phyloP scores from a whole-genome alignment of 176 grass and related monocot genomes.

The Rhynchospora pubera region DNA sequence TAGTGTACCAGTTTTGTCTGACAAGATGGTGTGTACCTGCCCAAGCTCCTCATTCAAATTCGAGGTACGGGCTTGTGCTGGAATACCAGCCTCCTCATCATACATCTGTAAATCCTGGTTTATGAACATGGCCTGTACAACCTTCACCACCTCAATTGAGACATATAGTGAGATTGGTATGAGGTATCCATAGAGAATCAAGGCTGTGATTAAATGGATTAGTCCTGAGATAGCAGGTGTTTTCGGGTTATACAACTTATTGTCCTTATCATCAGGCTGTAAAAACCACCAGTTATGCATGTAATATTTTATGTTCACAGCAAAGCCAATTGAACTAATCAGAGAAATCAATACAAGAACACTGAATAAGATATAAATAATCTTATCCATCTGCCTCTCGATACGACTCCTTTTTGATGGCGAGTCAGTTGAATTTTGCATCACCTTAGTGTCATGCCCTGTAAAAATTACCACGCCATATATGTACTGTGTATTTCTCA shows the following conservation, averaged over 20 bases:
- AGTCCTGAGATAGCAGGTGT: constrained; percentile 67
- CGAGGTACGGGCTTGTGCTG: constrained; percentile 83
- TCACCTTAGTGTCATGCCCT: constrained; percentile 93
- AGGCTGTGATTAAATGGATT: constrained; percentile 91
- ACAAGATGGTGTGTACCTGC: constrained; percentile 87
- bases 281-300: constrained; percentile 84
- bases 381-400: constrained; percentile 91
- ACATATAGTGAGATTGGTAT: constrained; percentile 96
- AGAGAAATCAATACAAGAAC: constrained; percentile 80
- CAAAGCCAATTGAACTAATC: constrained; percentile 93
- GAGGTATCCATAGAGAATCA: constrained; percentile 97
- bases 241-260: constrained; percentile 52
- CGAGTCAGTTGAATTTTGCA: constrained; percentile 89
- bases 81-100: constrained; percentile 80
- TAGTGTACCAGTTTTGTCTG: constrained; percentile 93
- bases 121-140: constrained; percentile 89
- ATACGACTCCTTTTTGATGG: constrained; percentile 94
- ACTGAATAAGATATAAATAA: constrained; percentile 91
- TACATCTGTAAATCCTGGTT: constrained; percentile 96
- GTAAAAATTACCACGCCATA: constrained; percentile 90
- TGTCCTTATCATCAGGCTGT: constrained; percentile 40
- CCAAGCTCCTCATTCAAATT: constrained; percentile 98
- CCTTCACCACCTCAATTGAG: constrained; percentile 92
- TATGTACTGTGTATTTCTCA: constrained; percentile 85
- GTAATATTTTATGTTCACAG: constrained; percentile 63